Percentiles rank a stretch among this genome's conserved stretches.
phyloP scores from a whole-genome alignment of 495 filamentous ascomycete species.

The Durotheca rogersii region DNA sequence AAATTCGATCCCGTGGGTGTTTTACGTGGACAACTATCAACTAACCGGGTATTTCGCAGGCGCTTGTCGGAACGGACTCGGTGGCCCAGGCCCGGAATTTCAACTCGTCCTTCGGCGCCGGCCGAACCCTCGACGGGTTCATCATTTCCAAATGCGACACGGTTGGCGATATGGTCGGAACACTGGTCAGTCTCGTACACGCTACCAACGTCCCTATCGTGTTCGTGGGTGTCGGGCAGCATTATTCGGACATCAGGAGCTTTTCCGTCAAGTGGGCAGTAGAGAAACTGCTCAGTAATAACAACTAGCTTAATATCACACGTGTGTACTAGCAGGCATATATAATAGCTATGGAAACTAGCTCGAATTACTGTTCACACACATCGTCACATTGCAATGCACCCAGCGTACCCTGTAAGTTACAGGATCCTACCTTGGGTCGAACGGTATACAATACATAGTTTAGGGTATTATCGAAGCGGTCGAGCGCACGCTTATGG shows the following conservation, averaged over 20 bases:
- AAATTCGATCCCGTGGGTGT: no score
- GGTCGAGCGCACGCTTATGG: no score
- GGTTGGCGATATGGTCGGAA: slow-evolving; percentile 97
- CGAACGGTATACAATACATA: no score
- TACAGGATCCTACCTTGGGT: no score
- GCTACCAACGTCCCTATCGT: slow-evolving; percentile 93
- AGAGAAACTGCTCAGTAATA: slow-evolving; percentile 62
- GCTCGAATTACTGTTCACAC: no score
- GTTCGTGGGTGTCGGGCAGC: slow-evolving; percentile 92
- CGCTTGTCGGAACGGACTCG: slow-evolving; percentile 89
- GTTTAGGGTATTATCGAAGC: no score
- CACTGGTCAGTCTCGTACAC: slow-evolving; percentile 95
- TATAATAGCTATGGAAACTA: no score
- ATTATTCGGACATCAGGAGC: slow-evolving; percentile 92
- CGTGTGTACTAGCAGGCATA: no score
- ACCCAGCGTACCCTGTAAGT: no score
- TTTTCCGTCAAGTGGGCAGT: slow-evolving; percentile 92
- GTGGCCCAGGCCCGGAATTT: slow-evolving; percentile 96
- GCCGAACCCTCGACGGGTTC: slow-evolving; percentile 83
- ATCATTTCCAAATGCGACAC: slow-evolving; percentile 99
- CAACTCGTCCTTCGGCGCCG: slow-evolving; percentile 84
- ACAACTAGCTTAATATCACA: no score
- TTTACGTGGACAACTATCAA: neutral
- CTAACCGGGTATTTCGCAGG: slow-evolving; percentile 45
- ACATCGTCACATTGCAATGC: no score